A percentile compares a stretch with the other conserved stretches of the same genome.
Evolutionary conservation across 345 rosid species (phyloP).

Genomic region (Moricandia arvensis): DNA sequence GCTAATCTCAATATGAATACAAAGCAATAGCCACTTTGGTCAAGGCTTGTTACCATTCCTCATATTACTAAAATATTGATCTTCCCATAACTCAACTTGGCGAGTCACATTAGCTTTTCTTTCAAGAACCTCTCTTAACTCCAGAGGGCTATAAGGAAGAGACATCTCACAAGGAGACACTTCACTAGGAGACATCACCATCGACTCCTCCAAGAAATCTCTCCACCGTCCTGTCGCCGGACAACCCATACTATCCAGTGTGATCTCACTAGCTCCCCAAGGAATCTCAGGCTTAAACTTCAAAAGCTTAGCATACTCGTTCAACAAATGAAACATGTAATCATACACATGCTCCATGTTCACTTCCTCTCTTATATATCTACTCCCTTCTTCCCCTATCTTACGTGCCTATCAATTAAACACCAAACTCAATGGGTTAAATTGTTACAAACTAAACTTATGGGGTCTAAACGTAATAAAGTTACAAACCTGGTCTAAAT

Average conservation of each 20-base stretch:
- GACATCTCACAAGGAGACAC: slow-evolving; percentile 50
- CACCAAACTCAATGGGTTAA: neutral
- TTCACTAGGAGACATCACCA: slow-evolving; percentile 47
- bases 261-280: slow-evolving; percentile 35
- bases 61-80: slow-evolving; percentile 38
- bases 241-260: slow-evolving; percentile 48
- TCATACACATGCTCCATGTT: slow-evolving; percentile 53
- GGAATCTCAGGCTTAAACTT: slow-evolving; percentile 52
- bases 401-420: slow-evolving; percentile 42
- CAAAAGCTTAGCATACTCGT: slow-evolving; percentile 47
- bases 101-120: slow-evolving; percentile 32
- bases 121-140: neutral
- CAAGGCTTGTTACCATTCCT: slow-evolving; percentile 16
- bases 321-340: slow-evolving; percentile 57
- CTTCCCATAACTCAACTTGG: slow-evolving; percentile 62
- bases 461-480: neutral
- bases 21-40: neutral
- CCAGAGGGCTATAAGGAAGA: slow-evolving; percentile 43
- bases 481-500: slow-evolving; percentile 12
- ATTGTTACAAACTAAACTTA: neutral
- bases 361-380: slow-evolving; percentile 53
- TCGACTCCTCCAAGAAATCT: slow-evolving; percentile 47
- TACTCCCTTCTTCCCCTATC: slow-evolving; percentile 45
- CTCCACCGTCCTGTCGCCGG: slow-evolving; percentile 37
- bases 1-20: slow-evolving; percentile 2